Percentiles rank a stretch among this genome's conserved stretches.
phyloP scores from a whole-genome alignment of 805 yeast species.

The Saturnispora zaruensis region DNA sequence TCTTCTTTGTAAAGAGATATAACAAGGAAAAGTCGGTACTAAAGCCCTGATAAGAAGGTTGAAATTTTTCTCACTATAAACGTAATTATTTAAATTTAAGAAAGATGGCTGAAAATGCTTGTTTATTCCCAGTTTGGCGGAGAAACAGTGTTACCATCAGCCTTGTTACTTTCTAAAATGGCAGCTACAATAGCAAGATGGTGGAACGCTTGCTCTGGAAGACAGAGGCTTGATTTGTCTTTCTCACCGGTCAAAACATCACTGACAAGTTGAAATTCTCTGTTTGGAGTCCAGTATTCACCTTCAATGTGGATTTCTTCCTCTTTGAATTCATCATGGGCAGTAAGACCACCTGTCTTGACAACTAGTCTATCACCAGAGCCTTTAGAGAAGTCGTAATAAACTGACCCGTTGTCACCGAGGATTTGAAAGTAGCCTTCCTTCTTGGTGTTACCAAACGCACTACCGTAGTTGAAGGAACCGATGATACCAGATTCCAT shows the following conservation, averaged over 20 bases:
- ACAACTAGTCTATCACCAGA: conserved; percentile 33
- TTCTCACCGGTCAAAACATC: conserved; percentile 25
- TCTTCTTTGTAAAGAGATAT: background rate
- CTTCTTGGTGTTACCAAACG: conserved; percentile 76
- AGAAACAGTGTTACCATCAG: conserved; percentile 31
- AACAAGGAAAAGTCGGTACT: background rate
- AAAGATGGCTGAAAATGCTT: background rate
- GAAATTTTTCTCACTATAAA: background rate
- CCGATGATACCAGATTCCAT: conserved; percentile 61
- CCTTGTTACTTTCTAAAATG: conserved; percentile 58
- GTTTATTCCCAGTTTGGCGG: background rate
- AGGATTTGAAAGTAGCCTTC: conserved; percentile 56
- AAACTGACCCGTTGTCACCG: conserved; percentile 72
- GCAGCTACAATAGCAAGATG: conserved; percentile 90
- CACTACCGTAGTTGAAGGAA: conserved; percentile 79
- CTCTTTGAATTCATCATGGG: conserved; percentile 38
- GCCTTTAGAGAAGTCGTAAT: conserved; percentile 55
- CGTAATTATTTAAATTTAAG: background rate
- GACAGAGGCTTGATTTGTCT: conserved; percentile 20
- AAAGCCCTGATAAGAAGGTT: background rate
- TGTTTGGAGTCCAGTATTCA: conserved; percentile 33
- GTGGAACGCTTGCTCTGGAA: conserved; percentile 82
- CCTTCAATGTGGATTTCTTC: conserved; percentile 34
- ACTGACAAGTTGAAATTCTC: conserved; percentile 42
- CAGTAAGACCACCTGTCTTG: conserved; percentile 44